Evolutionary conservation across 2,329 filamentous ascomycete species (phyloP).

Genomic region (Diaporthe velutina): DNA sequence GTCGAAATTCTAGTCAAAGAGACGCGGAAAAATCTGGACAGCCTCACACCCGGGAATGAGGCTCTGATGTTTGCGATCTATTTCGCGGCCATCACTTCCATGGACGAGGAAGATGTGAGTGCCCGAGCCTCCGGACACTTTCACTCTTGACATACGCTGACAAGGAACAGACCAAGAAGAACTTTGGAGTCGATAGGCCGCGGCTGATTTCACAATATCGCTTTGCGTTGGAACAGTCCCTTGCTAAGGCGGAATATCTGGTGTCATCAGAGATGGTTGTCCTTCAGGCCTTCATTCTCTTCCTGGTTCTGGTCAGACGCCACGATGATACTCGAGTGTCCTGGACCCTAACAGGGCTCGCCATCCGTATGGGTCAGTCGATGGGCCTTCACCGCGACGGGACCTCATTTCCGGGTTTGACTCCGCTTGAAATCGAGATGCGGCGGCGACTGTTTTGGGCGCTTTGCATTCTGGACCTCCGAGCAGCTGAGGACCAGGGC

Average conservation of each 20-base stretch:
- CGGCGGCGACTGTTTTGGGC: constrained; percentile 74
- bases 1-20: constrained; percentile 72
- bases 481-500: constrained; percentile 71
- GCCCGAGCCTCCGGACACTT: background rate
- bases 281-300: constrained; percentile 72
- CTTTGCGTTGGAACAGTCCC: constrained; percentile 68
- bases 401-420: constrained; percentile 62
- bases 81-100: constrained; percentile 68
- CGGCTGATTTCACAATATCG: constrained; percentile 62
- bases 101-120: constrained; percentile 71
- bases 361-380: constrained; percentile 67
- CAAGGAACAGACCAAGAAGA: constrained; percentile 59
- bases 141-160: background rate
- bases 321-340: constrained; percentile 66
- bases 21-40: constrained; percentile 70
- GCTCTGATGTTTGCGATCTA: constrained; percentile 75
- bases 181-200: constrained; percentile 63
- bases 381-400: constrained; percentile 72
- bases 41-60: constrained; percentile 68
- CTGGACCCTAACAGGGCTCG: constrained; percentile 74
- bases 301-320: constrained; percentile 65
- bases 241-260: constrained; percentile 73
- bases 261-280: constrained; percentile 70
- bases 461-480: constrained; percentile 69
- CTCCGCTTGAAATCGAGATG: constrained; percentile 73